These are phyloP conservation scores for Botrytis byssoidea DNA, from an alignment of 2,329 filamentous ascomycete species.

Conservation along the genomic window DNA sequence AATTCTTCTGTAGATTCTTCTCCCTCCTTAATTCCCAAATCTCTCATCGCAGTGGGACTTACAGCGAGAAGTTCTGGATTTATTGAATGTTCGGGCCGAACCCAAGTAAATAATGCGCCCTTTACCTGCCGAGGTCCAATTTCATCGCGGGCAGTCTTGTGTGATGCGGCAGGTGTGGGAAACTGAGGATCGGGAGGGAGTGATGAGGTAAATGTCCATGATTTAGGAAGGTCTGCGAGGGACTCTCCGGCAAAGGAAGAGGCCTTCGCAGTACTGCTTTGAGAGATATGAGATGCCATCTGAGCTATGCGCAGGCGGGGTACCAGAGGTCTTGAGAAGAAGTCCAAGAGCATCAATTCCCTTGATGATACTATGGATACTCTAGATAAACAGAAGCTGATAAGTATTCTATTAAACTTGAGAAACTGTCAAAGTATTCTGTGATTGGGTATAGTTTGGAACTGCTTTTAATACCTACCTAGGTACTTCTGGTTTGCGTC, in stretches of 20 bases:
- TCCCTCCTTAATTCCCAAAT: conserved; percentile 70
- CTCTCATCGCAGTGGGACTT: conserved; percentile 73
- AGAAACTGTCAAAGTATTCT: background rate
- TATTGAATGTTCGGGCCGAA: conserved; percentile 72
- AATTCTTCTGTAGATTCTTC: conserved; percentile 75
- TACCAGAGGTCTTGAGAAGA: conserved; percentile 30
- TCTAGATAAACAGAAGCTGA: background rate
- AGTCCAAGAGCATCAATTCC: conserved; percentile 36
- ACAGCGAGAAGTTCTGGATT: conserved; percentile 79
- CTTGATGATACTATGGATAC: background rate
- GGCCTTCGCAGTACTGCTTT: background rate
- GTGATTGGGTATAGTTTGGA: background rate
- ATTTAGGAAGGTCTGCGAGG: conserved; percentile 59
- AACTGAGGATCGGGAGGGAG: conserved; percentile 76
- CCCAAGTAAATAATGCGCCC: conserved; percentile 84
- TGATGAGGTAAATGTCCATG: conserved; percentile 62
- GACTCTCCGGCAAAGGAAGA: conserved; percentile 31
- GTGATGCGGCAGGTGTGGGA: conserved; percentile 77
- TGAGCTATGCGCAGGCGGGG: conserved; percentile 43
- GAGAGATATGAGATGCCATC: conserved; percentile 47
- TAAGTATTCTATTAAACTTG: background rate
- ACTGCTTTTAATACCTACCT: background rate
- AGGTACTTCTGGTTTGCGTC: background rate
- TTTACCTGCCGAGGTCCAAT: conserved; percentile 82
- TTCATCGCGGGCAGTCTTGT: conserved; percentile 72